Base-by-base conservation (phyloP, 2,329 filamentous ascomycete species). In the Ophiocordyceps camponoti-leonardi region DNA sequence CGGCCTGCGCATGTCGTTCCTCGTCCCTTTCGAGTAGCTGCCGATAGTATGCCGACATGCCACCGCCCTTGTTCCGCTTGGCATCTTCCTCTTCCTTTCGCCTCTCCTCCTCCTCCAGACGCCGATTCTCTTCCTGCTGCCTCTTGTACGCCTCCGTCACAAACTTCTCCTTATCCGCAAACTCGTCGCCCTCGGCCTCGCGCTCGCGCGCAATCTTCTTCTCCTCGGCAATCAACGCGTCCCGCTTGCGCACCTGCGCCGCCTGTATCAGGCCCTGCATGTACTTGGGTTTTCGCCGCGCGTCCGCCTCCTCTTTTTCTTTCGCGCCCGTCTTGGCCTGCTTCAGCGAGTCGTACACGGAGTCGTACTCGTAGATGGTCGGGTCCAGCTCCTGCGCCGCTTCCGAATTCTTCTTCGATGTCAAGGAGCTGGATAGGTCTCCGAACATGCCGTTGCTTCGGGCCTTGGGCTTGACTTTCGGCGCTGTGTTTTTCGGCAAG, bases 311-410 rank as follows among this genome's bases (percentile, higher is more conserved):
- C 45, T 67, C 67, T 41, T 68, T 67, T 42, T 67, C 66, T 7
- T 69, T 70, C 5, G 66, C 67, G 48, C 72, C 72, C 52, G 76
- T 73, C 49, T 79, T 75, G 48, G 78, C 71, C 16, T 77, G 74
- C 51, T 85, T 81, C 39, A 90, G 68, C 1, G 81, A 82, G 53
- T 90, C 84, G 64, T 86, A 88, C 20, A 86, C 83, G 2, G 73
- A 74, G 59, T 93, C 86, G 65, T 92, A 93, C 63, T 92, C 85
- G 67, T 88, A 92, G 52, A 92, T 79, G 43, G 77, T 80, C 1
- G 83, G 67, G 54, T 92, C 85, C 10, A 82, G 58, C 48, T 76
- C 71, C 49, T 78, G 69, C 2, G 83, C 83, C 16, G 76, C 75
- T 50, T 79, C 69, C 35, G 76, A 73, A 52, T 82, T 71, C 53